These are phyloP conservation scores for Candida maltosa DNA, from an alignment of 805 yeast genomes.

Conservation along the genomic window DNA sequence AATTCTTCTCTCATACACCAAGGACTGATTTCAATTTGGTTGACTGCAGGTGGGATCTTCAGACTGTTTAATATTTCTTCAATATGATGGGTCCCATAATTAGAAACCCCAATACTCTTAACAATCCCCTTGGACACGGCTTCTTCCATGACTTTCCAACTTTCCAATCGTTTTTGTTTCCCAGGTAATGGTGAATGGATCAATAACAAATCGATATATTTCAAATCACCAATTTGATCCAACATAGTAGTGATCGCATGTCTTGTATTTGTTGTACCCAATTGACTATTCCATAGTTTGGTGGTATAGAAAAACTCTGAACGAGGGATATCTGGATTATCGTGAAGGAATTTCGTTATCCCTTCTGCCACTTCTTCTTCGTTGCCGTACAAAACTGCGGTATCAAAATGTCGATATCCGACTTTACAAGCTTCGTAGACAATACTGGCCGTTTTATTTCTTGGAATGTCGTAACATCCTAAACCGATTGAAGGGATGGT, in stretches of 20 bases:
- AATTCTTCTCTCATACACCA: constrained; percentile 44
- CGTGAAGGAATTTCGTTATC: constrained; percentile 38
- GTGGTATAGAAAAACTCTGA: constrained; percentile 51
- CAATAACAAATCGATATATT: constrained; percentile 70
- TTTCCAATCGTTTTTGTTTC: constrained; percentile 39
- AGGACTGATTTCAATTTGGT: constrained; percentile 50
- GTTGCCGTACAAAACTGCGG: constrained; percentile 68
- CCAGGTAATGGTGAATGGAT: constrained; percentile 57
- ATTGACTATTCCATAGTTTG: constrained; percentile 68
- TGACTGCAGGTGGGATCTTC: constrained; percentile 41
- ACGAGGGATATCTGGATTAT: constrained; percentile 25
- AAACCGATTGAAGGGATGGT: constrained; percentile 46
- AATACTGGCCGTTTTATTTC: constrained; percentile 28
- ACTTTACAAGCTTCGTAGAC: constrained; percentile 58
- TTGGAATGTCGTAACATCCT: constrained; percentile 46
- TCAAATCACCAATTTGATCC: constrained; percentile 46
- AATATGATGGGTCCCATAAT: constrained; percentile 55
- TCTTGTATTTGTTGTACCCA: constrained; percentile 57
- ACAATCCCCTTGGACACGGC: constrained; percentile 49
- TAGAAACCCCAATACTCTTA: constrained; percentile 60
- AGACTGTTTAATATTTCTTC: constrained; percentile 48
- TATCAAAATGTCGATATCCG: constrained; percentile 73
- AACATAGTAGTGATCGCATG: constrained; percentile 51
- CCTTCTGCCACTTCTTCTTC: constrained; percentile 70
- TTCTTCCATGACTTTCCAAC: constrained; percentile 57